Base-by-base conservation (phyloP, 2,329 filamentous ascomycete genomes). In the Fusarium sp. region DNA sequence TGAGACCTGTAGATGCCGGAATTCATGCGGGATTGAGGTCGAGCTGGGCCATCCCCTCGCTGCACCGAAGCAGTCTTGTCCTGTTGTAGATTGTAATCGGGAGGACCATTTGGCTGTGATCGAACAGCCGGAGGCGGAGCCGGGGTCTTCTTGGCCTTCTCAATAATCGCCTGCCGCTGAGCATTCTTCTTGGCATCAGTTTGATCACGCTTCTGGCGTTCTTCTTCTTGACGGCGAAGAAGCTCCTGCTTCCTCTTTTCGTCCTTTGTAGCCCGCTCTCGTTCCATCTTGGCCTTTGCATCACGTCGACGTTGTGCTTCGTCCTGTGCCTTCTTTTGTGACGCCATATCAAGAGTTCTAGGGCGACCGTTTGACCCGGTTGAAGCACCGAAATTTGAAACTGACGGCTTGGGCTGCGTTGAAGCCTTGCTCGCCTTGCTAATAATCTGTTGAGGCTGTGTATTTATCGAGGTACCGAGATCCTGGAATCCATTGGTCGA, bases 321-420 rank as follows among this genome's bases (percentile, higher is more conserved):
- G 72, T 97, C 94, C 76, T 90, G 90, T 76, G 97, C 93, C 75
- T 91, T 95, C 78, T 94, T 94, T 74, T 89, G 90, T 39, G 92
- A 91, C 4, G 91, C 92, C 47, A 91, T 84, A 54, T 94, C 88
- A 22, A 94, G 82, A 3, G 92, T 90, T 75, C 91, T 92, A 0
- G 89, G 86, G 51, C 90, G 88, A 3, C 86, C 83, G n/a, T 82
- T 84, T 32, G 89, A 85, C n/a, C 88, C 70, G 19, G 66, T 88
- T 0, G 78, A 74, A 7, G 70, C 71, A 76, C 91, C 92, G 53
- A 94, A 82, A 73, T 86, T 92, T 54, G 85, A 82, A 10, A 81
- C 73, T 2, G 86, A 86, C 6, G 80, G 71, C 68, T 88, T 89
- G 1, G 82, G 82, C 51, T 92, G 88, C 19, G 92, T 78, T 6